Base-by-base conservation (phyloP, 1,139 yeast species). In the Taphrina populina region DNA sequence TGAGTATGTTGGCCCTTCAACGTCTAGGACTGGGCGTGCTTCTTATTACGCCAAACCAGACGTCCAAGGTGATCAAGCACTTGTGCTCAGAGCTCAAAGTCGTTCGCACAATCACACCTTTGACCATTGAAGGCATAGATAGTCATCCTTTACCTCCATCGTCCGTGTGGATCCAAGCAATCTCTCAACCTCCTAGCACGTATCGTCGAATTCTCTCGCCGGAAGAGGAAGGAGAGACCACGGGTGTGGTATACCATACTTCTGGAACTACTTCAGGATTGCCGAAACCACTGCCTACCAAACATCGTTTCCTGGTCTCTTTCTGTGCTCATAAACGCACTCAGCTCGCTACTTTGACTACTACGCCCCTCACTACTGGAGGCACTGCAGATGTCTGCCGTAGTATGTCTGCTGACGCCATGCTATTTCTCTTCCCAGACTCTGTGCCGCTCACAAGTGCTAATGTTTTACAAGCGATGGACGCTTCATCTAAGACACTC, bases 361-460 rank as follows among this genome's bases (percentile, higher is more conserved):
- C 52, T n/a, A 45, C 52, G 3, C 52, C 52, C 10, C 26, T 45
- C n/a, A 34, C 33, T 34, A 34, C 40, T 7, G 52, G 52, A 5
- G 52, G 52, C 7, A 45, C 52, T 2, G 52, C 52, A 15, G 52
- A 45, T n/a, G 32, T 45, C 13, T 34, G 41, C 15, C 52, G 52
- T 4, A 45, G 52, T 11, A 45, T 45, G 52, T 20, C 32, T n/a
- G 41, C 41, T 1, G 41, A 45, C 15, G 52, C 41, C n/a, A 33
- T 34, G 41, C 24, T 45, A 10, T 45, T 23, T 17, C 23, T 45
- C 6, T 45, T 45, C 13, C 52, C 52, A 13, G 52, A 45, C 24
- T 11, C 32, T 3, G 34, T 34, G 13, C 52, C 52, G 11, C 23
- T 45, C 15, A 45, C 52, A n/a, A 30, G 23, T 10, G 5, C 32